A percentile compares a stretch with the other conserved stretches of the same genome.
These are phyloP conservation scores for Ogataea pini DNA, from an alignment of 805 yeast species.

Conservation along the genomic window DNA sequence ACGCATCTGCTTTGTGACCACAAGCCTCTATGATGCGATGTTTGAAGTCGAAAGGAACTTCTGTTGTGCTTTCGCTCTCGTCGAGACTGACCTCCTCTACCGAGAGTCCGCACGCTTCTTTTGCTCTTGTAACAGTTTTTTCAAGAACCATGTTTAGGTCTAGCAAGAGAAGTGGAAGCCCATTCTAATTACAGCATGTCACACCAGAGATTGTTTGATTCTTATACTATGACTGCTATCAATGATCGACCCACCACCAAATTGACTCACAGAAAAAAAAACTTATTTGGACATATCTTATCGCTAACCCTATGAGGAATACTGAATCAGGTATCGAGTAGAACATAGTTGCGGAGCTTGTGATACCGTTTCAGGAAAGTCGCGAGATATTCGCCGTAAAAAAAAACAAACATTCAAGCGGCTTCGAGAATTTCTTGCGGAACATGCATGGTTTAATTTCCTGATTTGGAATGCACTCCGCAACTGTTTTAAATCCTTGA, in stretches of 20 bases:
- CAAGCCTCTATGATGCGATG: conserved; percentile 7
- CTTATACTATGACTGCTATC: neutral
- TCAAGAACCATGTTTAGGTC: neutral
- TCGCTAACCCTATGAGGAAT: neutral
- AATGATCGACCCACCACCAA: neutral
- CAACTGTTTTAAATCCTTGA: neutral
- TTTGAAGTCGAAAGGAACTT: neutral
- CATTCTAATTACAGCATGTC: neutral
- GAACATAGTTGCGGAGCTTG: neutral
- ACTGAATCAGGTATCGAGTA: neutral
- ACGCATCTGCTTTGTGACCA: conserved; percentile 3
- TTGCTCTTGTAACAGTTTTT: neutral
- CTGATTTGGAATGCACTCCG: neutral
- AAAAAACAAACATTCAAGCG: neutral
- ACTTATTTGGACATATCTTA: neutral
- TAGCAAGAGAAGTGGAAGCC: neutral
- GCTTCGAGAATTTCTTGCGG: neutral
- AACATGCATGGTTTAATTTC: neutral
- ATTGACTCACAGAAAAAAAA: no score
- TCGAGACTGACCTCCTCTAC: neutral
- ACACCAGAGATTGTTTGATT: neutral
- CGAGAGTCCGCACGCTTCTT: neutral
- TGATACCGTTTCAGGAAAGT: neutral
- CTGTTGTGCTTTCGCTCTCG: neutral
- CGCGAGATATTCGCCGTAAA: neutral